Conservation (phyloP, 2,329 filamentous ascomycete genomes). For the Cercospora nicotianae region DNA sequence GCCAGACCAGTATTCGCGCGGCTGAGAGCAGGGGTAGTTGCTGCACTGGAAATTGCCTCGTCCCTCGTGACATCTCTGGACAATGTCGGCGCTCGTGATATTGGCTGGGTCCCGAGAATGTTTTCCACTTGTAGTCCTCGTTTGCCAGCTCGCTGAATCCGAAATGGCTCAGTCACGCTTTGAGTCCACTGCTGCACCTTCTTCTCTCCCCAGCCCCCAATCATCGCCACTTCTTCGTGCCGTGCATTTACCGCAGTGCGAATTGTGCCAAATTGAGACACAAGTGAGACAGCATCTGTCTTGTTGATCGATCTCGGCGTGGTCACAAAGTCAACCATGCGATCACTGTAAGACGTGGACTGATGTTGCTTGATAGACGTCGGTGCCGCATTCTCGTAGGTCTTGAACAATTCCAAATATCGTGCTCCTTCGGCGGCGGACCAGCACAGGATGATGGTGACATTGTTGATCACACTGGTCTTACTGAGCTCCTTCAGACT, state of each 20-base stretch:
- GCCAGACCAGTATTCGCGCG: constrained; percentile 30
- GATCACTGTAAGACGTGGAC: constrained; percentile 78
- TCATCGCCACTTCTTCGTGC: constrained; percentile 76
- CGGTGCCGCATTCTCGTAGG: constrained; percentile 81
- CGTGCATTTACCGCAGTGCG: constrained; percentile 83
- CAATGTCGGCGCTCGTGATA: constrained; percentile 29
- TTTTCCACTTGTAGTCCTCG: constrained; percentile 45
- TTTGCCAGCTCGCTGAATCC: constrained; percentile 69
- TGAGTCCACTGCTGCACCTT: constrained; percentile 86
- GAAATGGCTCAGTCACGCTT: constrained; percentile 81
- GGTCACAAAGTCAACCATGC: constrained; percentile 88
- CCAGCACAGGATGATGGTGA: constrained; percentile 92
- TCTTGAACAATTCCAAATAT: constrained; percentile 94
- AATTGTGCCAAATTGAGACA: constrained; percentile 88
- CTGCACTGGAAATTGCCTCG: constrained; percentile 19
- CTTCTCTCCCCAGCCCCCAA: constrained; percentile 93
- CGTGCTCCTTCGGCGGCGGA: constrained; percentile 88
- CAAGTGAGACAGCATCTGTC: constrained; percentile 84
- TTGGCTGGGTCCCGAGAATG: constrained; percentile 31
- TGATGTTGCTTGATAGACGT: constrained; percentile 83
- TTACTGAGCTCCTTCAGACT: constrained; percentile 86
- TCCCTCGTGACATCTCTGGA: constrained; percentile 33
- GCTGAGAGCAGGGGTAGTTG: constrained; percentile 11
- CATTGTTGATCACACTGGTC: constrained; percentile 86
- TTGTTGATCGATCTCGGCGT: constrained; percentile 89